These are phyloP conservation scores for Mayamaea pseudoterrestris DNA, from an alignment of 108 stramenopile species.

Conservation along the genomic window DNA sequence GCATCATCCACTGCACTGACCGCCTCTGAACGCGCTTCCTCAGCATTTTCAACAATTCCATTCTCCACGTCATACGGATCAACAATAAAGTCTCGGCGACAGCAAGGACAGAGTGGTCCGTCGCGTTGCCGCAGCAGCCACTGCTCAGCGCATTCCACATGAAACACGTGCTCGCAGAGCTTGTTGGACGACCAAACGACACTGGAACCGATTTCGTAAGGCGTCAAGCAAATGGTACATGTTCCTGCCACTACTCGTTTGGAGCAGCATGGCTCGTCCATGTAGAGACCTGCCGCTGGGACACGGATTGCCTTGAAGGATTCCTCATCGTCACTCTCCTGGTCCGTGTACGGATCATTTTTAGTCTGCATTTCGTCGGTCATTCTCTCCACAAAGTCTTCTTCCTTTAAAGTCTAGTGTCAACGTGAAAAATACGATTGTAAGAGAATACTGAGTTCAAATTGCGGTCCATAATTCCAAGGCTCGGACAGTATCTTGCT, in stretches of 20 bases:
- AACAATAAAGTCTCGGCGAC: conserved; percentile 66
- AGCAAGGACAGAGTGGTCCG: conserved; percentile 65
- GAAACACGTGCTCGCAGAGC: conserved; percentile 61
- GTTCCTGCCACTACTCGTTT: conserved; percentile 31
- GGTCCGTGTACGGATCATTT: not conserved
- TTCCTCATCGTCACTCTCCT: conserved; percentile 2
- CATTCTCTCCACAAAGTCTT: conserved; percentile 5
- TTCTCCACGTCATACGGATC: conserved; percentile 30
- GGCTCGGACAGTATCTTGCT: no score
- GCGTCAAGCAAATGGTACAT: conserved; percentile 65
- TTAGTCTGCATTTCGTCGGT: not conserved
- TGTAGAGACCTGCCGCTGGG: not conserved
- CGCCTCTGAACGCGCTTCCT: no score
- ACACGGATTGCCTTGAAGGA: not conserved
- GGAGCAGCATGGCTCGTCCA: not conserved
- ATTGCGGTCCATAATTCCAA: not conserved
- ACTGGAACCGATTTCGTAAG: conserved; percentile 38
- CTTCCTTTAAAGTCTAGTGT: conserved; percentile 9
- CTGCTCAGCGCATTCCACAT: conserved; percentile 59
- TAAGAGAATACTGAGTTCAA: not conserved
- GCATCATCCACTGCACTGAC: no score
- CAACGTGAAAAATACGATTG: not conserved
- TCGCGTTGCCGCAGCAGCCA: conserved; percentile 58
- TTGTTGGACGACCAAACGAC: conserved; percentile 63
- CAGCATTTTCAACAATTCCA: no score